Conservation (phyloP, 1,139 yeast genomes). For the Scheffersomyces titani region DNA sequence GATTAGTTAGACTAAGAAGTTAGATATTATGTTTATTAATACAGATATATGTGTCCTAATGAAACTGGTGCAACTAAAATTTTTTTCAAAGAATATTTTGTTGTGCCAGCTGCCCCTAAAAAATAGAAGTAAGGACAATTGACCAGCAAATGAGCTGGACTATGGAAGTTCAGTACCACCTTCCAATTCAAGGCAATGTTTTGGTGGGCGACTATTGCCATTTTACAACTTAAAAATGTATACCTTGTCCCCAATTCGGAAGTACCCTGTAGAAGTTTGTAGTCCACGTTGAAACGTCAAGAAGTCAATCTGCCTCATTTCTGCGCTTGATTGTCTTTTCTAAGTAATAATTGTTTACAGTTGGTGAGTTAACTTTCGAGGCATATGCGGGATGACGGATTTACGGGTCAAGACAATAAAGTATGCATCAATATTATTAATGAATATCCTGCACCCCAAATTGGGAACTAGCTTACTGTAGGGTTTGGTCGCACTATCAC, state of each 20-base stretch:
- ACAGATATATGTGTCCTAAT: not conserved
- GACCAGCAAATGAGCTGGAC: not conserved
- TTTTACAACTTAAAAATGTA: not conserved
- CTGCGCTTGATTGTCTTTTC: not conserved
- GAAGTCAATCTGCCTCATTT: not conserved
- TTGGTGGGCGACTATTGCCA: not conserved
- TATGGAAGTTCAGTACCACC: not conserved
- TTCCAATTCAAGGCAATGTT: not conserved
- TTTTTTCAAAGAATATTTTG: no score
- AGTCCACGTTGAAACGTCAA: not conserved
- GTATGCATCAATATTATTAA: not conserved
- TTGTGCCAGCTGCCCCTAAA: not conserved
- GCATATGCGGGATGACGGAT: not conserved
- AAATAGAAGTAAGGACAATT: no score
- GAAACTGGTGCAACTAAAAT: not conserved
- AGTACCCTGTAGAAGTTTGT: not conserved
- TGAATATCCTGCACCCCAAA: not conserved
- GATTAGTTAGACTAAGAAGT: conserved; percentile 23
- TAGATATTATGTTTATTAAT: not conserved
- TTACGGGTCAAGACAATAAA: not conserved
- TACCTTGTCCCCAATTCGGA: not conserved
- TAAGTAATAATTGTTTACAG: not conserved
- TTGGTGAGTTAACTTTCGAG: not conserved
- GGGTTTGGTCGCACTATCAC: not conserved
- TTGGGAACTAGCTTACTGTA: not conserved